Percentiles rank a stretch among this genome's conserved stretches.
Conservation (phyloP, 371 early-diverging fungal species). For the Haplosporangium sp. region DNA sequence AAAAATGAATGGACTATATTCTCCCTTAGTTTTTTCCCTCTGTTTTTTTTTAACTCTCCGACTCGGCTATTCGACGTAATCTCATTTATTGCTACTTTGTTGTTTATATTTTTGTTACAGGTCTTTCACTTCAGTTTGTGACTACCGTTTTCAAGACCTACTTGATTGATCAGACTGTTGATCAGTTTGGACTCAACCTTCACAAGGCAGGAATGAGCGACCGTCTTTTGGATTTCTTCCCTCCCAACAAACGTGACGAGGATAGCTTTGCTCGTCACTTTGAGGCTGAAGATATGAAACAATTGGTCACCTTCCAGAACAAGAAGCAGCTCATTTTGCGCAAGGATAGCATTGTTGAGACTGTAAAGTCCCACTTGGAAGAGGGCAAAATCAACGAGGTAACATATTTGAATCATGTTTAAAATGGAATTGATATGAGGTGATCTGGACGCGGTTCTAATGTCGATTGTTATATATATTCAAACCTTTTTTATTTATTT, state of each 20-base stretch:
- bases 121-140: constrained; percentile 80
- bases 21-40: not conserved
- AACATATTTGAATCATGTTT: constrained; percentile 6
- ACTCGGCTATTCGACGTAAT: not conserved
- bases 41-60: not conserved
- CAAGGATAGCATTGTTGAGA: constrained; percentile 73
- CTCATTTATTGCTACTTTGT: not conserved
- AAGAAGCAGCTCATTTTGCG: constrained; percentile 76
- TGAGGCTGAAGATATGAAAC: constrained; percentile 91
- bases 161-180: constrained; percentile 79
- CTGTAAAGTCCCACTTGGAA: constrained; percentile 71
- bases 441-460: not conserved
- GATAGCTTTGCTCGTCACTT: constrained; percentile 91
- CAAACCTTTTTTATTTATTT: not conserved
- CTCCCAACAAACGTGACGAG: constrained; percentile 89
- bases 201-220: constrained; percentile 77
- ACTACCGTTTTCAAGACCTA: constrained; percentile 88
- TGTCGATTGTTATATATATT: no score
- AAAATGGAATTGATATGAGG: not conserved
- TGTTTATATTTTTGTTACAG: constrained; percentile 33
- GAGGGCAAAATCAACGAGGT: constrained; percentile 70
- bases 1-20: not conserved
- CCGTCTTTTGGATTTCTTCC: constrained; percentile 90
- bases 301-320: constrained; percentile 83
- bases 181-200: constrained; percentile 79